Evolutionary conservation across 176 grass and related monocot species (phyloP).

Genomic region (barley (Hordeum vulgare)): MorexV3_pseudomolecules_assembly NC_058520.1:528074786-528075285

Average conservation of each 20-base stretch:
- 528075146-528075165: conserved; percentile 67
- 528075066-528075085: conserved; percentile 55
- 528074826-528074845: conserved; percentile 75
- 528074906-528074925: conserved; percentile 83
- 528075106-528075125: conserved; percentile 75
- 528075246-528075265: conserved; percentile 85
- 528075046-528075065: conserved; percentile 56
- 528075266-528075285: conserved; percentile 97
- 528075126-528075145: conserved; percentile 28
- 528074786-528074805: conserved; percentile 97
- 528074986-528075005: conserved; percentile 26
- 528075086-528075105: conserved; percentile 52
- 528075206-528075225: conserved; percentile 92
- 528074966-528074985: conserved; percentile 61
- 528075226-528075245: conserved; percentile 85
- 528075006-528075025: conserved; percentile 64
- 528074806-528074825: conserved; percentile 63
- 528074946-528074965: conserved; percentile 47
- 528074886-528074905: conserved; percentile 59
- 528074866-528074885: conserved; percentile 72
- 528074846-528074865: conserved; percentile 98
- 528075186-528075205: conserved; percentile 79
- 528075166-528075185: conserved; percentile 45
- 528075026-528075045: conserved; percentile 56
- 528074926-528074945: conserved; percentile 71